Conservation (phyloP, 176 grass and related monocot species). For the Triticum dicoccoides region DNA sequence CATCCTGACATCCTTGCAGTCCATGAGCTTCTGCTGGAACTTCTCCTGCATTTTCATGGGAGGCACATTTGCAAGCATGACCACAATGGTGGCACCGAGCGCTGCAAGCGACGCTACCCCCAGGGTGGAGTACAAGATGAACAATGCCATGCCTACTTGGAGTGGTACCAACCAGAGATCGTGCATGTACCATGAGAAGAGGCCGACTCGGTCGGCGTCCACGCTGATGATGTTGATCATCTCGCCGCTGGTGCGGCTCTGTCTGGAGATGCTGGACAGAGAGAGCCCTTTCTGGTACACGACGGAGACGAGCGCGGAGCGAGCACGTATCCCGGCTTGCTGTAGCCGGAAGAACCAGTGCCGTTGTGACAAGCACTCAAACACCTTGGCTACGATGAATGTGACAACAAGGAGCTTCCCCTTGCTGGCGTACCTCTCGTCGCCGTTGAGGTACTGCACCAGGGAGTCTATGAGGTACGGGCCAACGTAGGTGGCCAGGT, state of each 20-base stretch:
- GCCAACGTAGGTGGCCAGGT: constrained; percentile 68
- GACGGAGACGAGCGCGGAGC: constrained; percentile 49
- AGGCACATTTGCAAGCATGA: constrained; percentile 84
- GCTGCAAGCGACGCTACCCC: constrained; percentile 54
- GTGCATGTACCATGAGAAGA: constrained; percentile 74
- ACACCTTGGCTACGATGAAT: constrained; percentile 63
- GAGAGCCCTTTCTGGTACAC: constrained; percentile 77
- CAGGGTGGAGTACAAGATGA: constrained; percentile 70
- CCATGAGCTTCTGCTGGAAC: constrained; percentile 72
- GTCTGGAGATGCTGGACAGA: constrained; percentile 62
- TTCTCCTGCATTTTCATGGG: constrained; percentile 55
- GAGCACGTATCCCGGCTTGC: constrained; percentile 46
- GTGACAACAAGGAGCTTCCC: constrained; percentile 54
- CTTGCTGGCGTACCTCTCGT: constrained; percentile 37
- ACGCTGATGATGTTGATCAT: constrained; percentile 76
- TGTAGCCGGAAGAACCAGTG: constrained; percentile 67
- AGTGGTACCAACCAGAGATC: constrained; percentile 67
- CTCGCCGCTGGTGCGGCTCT: constrained; percentile 58
- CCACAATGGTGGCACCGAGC: constrained; percentile 43
- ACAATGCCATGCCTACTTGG: constrained; percentile 66
- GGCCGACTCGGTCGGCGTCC: constrained; percentile 47
- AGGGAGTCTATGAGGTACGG: constrained; percentile 78
- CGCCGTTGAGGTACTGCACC: constrained; percentile 86
- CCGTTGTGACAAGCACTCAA: constrained; percentile 59
- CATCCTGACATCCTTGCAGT: constrained; percentile 80